Evolutionary conservation across 768 basidiomycete species (phyloP), one percentile per base, ranked within the genome.

Genomic region (Kockovaella imperatae): DNA sequence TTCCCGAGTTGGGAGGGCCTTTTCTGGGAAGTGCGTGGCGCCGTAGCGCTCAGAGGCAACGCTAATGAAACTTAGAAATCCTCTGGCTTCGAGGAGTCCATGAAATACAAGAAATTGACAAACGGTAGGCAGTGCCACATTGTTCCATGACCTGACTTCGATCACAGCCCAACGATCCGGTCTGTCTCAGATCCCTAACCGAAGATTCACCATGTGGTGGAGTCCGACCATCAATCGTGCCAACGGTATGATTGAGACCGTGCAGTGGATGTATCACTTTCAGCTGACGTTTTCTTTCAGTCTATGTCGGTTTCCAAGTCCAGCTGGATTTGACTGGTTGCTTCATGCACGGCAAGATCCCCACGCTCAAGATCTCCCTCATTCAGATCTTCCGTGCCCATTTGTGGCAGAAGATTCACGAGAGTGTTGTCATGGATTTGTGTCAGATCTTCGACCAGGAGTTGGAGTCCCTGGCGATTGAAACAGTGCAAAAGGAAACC

Each of bases 321-420:
- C 93, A 97, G 65, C 80, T 99, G 38, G 95, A 99, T 78, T 73
- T 99, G 54, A 99, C 95, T 13, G 56, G 63, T 60, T 56, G 26
- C 17, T 60, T 56, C 56, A 84, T 85, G 84, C 91, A 95, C 73
- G 93, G 93, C 62, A 96, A 99, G 76, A 93, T 96, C 54, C 64
- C 64, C 2, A 62, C 64, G 10, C 52, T 96, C 57, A 96, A 97
- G 77, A 99, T 99, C 75, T 90, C 87, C 73, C 81, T 97, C 75
- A 99, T 99, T 60, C 95, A 97, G 67, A 95, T 99, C 63, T 97
- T 99, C 87, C 87, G 95, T 76, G 95, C 95, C 34, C 95, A 99
- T 73, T 80, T 99, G 75, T 97, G 95, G 95, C 95, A 99, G 75
- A 96, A 99, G 76, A 96, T 91, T 83, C 70, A 72, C 84, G 80